These are phyloP conservation scores for Lophiotrema nucula DNA, from an alignment of 495 filamentous ascomycete genomes.

Conservation along the genomic window DNA sequence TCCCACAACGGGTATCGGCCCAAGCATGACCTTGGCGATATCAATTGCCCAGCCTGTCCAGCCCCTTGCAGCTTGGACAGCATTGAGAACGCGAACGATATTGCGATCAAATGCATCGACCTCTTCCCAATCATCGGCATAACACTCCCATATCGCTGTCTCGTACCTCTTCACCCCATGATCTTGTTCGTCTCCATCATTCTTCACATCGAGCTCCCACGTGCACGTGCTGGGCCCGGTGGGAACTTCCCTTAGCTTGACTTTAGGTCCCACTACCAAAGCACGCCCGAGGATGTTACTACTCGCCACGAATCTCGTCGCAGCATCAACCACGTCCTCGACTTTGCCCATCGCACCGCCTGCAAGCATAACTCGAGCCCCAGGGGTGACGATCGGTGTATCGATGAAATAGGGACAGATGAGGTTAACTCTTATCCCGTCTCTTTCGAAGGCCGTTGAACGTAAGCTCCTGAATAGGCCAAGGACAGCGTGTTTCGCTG, in stretches of 20 bases:
- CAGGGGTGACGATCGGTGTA: conserved; percentile 51
- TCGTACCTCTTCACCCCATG: too few relatives aligned
- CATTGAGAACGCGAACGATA: conserved; percentile 51
- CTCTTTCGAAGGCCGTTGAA: conserved; percentile 43
- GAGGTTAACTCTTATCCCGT: conserved; percentile 59
- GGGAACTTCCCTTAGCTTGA: conserved; percentile 41
- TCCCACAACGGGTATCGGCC: too few relatives aligned
- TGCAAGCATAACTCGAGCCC: conserved; percentile 50
- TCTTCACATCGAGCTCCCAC: conserved; percentile 40
- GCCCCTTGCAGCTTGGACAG: conserved; percentile 46
- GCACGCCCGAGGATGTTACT: conserved; percentile 51
- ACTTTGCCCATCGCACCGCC: conserved; percentile 52
- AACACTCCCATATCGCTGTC: conserved; percentile 55
- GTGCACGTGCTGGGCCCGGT: conserved; percentile 41
- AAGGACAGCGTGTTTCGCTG: conserved; percentile 63
- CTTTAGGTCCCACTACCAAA: conserved; percentile 56
- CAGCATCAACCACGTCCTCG: conserved; percentile 58
- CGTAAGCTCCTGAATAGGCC: conserved; percentile 62
- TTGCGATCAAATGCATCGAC: conserved; percentile 51
- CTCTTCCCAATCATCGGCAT: conserved; percentile 57
- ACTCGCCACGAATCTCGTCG: conserved; percentile 48
- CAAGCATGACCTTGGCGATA: conserved; percentile 41
- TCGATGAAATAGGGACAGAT: conserved; percentile 67
- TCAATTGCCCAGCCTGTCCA: conserved; percentile 52
- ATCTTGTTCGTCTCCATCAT: conserved; percentile 30